A percentile compares a stretch with the other conserved stretches of the same genome.
Evolutionary conservation across 2,329 filamentous ascomycete genomes (phyloP).

Genomic region (Exserohilum turcica): DNA sequence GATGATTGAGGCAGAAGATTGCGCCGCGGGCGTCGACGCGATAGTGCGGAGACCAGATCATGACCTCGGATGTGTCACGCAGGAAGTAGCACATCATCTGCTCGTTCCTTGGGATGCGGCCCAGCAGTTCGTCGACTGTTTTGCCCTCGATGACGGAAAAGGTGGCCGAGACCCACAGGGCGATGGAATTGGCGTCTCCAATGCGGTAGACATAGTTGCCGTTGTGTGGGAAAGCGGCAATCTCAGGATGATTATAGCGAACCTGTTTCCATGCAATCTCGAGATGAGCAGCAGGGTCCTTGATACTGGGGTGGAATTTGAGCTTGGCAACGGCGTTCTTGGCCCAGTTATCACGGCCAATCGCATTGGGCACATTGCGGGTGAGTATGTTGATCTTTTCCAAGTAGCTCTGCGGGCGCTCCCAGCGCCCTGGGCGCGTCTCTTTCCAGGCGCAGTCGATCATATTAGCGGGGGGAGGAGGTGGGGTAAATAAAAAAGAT

Average conservation of each 20-base stretch:
- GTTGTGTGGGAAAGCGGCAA: conserved; percentile 33
- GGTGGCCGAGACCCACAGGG: conserved; percentile 31
- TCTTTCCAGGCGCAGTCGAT: conserved; percentile 25
- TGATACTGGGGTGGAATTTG: conserved; percentile 25
- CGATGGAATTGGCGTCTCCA: conserved; percentile 26
- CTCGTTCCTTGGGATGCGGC: conserved; percentile 32
- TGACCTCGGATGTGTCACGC: conserved; percentile 25
- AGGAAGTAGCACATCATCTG: conserved; percentile 36
- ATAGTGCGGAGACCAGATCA: conserved; percentile 33
- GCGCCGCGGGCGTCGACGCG: conserved; percentile 34
- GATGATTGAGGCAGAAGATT: conserved; percentile 30
- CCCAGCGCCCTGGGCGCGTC: conserved; percentile 33
- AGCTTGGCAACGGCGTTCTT: conserved; percentile 33
- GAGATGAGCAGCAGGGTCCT: conserved; percentile 25
- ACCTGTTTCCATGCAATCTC: conserved; percentile 33
- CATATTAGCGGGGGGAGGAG: conserved; percentile 1
- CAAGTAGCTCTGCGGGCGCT: conserved; percentile 29
- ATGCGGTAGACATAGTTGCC: conserved; percentile 31
- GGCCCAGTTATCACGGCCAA: conserved; percentile 33
- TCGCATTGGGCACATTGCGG: conserved; percentile 32
- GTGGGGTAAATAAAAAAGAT: background rate
- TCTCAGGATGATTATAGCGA: conserved; percentile 33
- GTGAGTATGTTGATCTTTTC: conserved; percentile 32
- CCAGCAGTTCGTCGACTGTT: conserved; percentile 27
- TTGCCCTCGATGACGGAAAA: conserved; percentile 25